A percentile compares a stretch with the other conserved stretches of the same genome.
Evolutionary conservation across 2,329 filamentous ascomycete species (phyloP).

Genomic region (Diplodia sapinea): DNA sequence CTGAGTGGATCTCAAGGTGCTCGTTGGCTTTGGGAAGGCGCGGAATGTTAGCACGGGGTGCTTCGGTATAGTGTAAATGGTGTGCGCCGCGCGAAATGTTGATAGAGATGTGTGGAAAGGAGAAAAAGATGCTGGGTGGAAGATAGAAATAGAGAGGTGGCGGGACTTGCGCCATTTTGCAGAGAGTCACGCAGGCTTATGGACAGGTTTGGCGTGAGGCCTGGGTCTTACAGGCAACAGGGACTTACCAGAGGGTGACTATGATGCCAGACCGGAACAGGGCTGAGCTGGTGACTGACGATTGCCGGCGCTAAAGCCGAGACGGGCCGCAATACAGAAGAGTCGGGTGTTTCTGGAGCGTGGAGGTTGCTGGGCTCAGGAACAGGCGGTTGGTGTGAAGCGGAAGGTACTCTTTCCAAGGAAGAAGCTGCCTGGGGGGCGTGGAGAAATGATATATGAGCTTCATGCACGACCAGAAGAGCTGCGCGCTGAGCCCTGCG

Average conservation of each 20-base stretch:
- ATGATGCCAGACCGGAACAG: constrained; percentile 16
- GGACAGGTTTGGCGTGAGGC: constrained; percentile 2
- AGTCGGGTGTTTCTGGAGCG: constrained; percentile 12
- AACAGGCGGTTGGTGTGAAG: background rate
- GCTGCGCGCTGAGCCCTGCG: background rate
- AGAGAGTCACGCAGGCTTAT: background rate
- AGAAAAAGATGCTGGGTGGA: background rate
- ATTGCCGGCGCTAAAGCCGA: constrained; percentile 22
- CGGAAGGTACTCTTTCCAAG: background rate
- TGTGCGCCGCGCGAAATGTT: background rate
- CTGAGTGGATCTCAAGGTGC: constrained; percentile 7
- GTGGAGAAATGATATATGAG: constrained; percentile 19
- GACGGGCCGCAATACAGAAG: constrained; percentile 13
- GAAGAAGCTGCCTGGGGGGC: background rate
- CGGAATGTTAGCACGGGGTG: constrained; percentile 15
- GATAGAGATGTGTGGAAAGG: background rate
- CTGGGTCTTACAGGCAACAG: constrained; percentile 16
- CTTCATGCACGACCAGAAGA: background rate
- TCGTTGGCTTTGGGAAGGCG: background rate
- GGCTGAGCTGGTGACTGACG: constrained; percentile 25
- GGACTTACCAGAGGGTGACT: constrained; percentile 17
- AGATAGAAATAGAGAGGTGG: background rate
- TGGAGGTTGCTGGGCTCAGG: background rate
- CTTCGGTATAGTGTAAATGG: background rate
- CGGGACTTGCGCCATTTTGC: constrained; percentile 19